Evolutionary conservation across 768 basidiomycete genomes (phyloP), one percentile per base, ranked within the genome.

Genomic region (Lentinula aciculospora): DNA sequence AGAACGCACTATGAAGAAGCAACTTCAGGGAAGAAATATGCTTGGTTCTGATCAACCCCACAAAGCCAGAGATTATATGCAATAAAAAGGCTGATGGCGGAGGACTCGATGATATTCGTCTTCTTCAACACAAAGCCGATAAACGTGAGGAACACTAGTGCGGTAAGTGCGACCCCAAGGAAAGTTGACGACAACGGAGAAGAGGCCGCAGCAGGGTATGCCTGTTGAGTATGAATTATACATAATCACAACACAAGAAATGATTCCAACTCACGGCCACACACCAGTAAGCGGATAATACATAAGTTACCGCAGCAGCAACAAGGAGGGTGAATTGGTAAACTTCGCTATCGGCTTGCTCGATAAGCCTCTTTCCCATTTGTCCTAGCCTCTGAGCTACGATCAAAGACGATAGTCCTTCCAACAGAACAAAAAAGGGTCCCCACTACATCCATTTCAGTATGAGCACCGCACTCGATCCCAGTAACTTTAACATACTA

Each of bases 31-130:
- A n/a, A n/a, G n/a, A 53, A 84, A 62, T 86, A 84, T 0, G 88
- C 84, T 55, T 82, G 45, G 21, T 44, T 81, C 62, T 84, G 81
- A 68, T 89, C 88, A 62, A 89, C 86, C 17, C 89, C 89, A 66
- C 91, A 92, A 32, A 94, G 77, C 93, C 93, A 94, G 32, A 94
- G 81, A 62, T 92, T 92, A 69, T 92, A 94, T 5, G 92, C 91
- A 40, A 97, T 81, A 69, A 95, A 92, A 27, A 95, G 76, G 3
- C 92, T 87, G 27, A 98, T 82, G 48, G 90, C 84, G 2, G 89
- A 86, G 3, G 93, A 93, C 70, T 98, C 95, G 56, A 97, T 88
- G 49, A 96, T 89, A 65, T 96, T 96, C 40, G 94, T 96, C 53
- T 92, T 81, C 56, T 92, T 83, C 61, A 94, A 70, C 7, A 84